These are phyloP conservation scores for Aspergillus sp. DNA, from an alignment of 2,329 filamentous ascomycete species.

Conservation along the genomic window DNA sequence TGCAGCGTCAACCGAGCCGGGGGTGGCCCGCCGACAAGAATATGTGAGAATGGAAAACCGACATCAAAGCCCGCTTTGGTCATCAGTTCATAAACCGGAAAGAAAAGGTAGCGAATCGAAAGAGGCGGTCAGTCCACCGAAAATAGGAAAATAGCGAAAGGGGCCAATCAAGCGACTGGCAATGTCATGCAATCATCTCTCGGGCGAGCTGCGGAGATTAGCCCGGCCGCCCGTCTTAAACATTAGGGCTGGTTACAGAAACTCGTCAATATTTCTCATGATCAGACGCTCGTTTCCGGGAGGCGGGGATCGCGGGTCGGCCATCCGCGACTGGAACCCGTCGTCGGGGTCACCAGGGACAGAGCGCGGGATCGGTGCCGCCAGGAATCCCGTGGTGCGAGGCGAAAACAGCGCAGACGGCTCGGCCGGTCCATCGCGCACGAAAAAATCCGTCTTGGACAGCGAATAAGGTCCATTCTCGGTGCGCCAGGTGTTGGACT, in stretches of 20 bases:
- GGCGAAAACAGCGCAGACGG: constrained; percentile 45
- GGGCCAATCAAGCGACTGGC: constrained; percentile 12
- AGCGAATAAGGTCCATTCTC: constrained; percentile 27
- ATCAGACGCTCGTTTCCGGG: constrained; percentile 38
- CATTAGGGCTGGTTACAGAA: constrained; percentile 33
- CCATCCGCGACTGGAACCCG: constrained; percentile 21
- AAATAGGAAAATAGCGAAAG: constrained; percentile 9
- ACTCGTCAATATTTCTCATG: constrained; percentile 47
- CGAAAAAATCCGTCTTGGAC: constrained; percentile 36
- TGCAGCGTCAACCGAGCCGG: constrained; percentile 12
- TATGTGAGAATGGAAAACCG: constrained; percentile 15
- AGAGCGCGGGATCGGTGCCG: constrained; percentile 35
- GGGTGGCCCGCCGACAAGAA: constrained; percentile 7
- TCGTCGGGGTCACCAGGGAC: constrained; percentile 26
- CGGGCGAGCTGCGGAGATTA: constrained; percentile 11
- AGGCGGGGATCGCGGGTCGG: constrained; percentile 43
- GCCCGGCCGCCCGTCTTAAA: constrained; percentile 6
- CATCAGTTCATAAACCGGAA: constrained; percentile 32
- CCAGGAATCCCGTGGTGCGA: constrained; percentile 43
- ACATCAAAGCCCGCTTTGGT: constrained; percentile 45
- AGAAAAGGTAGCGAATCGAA: constrained; percentile 15
- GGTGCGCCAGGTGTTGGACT: constrained; percentile 18
- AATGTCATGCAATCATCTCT: constrained; percentile 33
- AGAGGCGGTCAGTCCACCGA: constrained; percentile 11
- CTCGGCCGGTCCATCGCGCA: constrained; percentile 35